A percentile compares a stretch with the other conserved stretches of the same genome.
Evolutionary conservation across 2,329 filamentous ascomycete species (phyloP).

Genomic region (Didymella exigua): DNA sequence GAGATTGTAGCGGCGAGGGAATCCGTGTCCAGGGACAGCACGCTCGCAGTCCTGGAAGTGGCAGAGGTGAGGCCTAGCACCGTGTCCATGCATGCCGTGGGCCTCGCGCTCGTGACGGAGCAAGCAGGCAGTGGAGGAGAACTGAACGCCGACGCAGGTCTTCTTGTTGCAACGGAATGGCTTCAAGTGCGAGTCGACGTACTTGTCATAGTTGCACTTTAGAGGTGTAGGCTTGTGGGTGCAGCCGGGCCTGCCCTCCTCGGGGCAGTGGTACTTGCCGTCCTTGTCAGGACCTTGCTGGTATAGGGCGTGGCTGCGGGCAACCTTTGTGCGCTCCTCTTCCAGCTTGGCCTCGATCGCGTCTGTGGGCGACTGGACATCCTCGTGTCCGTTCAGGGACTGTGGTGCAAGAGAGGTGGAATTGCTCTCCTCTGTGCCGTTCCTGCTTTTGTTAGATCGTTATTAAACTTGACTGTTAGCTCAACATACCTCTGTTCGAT

Average conservation of each 20-base stretch:
- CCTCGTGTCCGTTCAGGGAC: slow-evolving; percentile 40
- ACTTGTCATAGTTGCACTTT: slow-evolving; percentile 99
- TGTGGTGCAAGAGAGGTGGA: slow-evolving; percentile 30
- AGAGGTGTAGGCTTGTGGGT: slow-evolving; percentile 93
- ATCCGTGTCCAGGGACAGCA: slow-evolving; percentile 80
- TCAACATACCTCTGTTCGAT: slow-evolving; percentile 28
- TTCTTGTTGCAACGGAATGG: slow-evolving; percentile 92
- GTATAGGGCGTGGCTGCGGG: slow-evolving; percentile 69
- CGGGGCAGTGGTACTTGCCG: slow-evolving; percentile 93
- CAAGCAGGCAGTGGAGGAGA: slow-evolving; percentile 93
- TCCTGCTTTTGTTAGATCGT: slow-evolving; percentile 23
- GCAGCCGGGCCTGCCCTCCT: slow-evolving; percentile 74
- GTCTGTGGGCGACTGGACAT: slow-evolving; percentile 34
- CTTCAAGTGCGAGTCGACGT: slow-evolving; percentile 94
- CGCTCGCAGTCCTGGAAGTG: slow-evolving; percentile 87
- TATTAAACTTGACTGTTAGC: background rate
- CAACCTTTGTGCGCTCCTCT: slow-evolving; percentile 48
- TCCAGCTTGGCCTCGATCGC: slow-evolving; percentile 42
- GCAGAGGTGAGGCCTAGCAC: slow-evolving; percentile 90
- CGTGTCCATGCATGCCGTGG: slow-evolving; percentile 93
- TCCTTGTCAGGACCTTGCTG: slow-evolving; percentile 69
- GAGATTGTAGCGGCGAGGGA: slow-evolving; percentile 93
- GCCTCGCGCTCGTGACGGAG: slow-evolving; percentile 95
- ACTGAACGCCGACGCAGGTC: slow-evolving; percentile 82
- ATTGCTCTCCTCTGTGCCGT: slow-evolving; percentile 36